Evolutionary conservation across 345 rosid genomes (phyloP).

Genomic region (Syzygium jambos): DNA sequence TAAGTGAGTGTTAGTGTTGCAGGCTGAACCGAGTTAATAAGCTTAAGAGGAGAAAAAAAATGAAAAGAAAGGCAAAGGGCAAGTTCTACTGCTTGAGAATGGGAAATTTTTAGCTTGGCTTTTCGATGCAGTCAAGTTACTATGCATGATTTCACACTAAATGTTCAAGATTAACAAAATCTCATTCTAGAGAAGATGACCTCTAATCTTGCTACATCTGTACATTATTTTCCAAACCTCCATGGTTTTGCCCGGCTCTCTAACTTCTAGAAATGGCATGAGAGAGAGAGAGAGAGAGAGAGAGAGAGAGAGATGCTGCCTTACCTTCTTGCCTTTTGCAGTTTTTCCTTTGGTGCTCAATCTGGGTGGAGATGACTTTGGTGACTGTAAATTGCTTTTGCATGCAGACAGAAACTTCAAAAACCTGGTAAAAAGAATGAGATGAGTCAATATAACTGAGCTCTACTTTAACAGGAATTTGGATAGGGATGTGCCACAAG

Average conservation of each 20-base stretch:
- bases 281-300: background rate
- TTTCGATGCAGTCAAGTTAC: background rate
- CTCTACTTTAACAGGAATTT: background rate
- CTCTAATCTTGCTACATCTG: background rate
- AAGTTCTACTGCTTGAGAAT: background rate
- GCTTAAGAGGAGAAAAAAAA: background rate
- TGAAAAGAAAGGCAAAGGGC: background rate
- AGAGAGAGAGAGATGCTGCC: slow-evolving; percentile 3
- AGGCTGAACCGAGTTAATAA: background rate
- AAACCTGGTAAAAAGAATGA: slow-evolving; percentile 32
- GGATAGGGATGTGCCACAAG: background rate
- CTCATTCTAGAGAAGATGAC: background rate
- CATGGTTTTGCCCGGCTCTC: slow-evolving; percentile 59
- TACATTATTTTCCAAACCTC: background rate
- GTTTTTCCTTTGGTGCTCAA: slow-evolving; percentile 82
- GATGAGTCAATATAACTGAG: slow-evolving; percentile 3
- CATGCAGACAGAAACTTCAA: slow-evolving; percentile 40
- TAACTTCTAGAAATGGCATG: slow-evolving; percentile 38
- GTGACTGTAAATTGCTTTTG: slow-evolving; percentile 56
- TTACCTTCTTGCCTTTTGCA: slow-evolving; percentile 71
- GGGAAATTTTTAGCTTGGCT: background rate
- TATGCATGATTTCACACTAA: background rate
- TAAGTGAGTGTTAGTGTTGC: background rate
- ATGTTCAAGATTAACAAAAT: background rate
- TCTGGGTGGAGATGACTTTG: slow-evolving; percentile 49